Conservation (phyloP, 768 basidiomycete species). For the Saitozyma podzolica region DNA sequence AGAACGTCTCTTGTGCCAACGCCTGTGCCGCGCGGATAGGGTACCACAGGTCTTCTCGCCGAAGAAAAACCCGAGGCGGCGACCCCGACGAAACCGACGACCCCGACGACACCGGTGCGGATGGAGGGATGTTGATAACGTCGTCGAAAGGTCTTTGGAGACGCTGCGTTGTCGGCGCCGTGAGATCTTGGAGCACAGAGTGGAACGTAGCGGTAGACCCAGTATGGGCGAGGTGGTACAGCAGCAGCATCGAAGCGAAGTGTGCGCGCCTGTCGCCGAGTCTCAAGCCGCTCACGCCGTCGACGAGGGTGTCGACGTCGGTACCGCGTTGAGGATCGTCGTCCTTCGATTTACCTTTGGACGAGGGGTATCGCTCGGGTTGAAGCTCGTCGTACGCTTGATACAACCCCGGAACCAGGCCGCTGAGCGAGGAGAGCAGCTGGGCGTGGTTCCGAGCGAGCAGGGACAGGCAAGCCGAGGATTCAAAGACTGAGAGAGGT, state of each 20-base stretch:
- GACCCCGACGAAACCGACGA: not conserved
- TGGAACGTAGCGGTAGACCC: conserved; percentile 14
- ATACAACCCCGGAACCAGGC: conserved; percentile 44
- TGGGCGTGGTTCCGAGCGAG: conserved; percentile 40
- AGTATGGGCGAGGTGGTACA: conserved; percentile 30
- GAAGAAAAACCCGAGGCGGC: conserved; percentile 6
- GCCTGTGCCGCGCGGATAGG: conserved; percentile 4
- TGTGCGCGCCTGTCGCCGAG: conserved; percentile 16
- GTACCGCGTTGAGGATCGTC: not conserved
- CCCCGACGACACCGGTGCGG: not conserved
- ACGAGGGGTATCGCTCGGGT: not conserved
- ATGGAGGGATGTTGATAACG: not conserved
- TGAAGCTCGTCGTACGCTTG: not conserved
- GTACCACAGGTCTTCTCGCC: not conserved
- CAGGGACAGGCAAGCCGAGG: conserved; percentile 35
- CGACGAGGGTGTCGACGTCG: not conserved
- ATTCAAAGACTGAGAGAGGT: conserved; percentile 39
- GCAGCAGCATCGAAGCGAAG: conserved; percentile 28
- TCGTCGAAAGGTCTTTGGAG: conserved; percentile 15
- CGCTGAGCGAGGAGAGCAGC: conserved; percentile 39
- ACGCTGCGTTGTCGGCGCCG: not conserved
- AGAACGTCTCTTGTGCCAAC: conserved; percentile 23
- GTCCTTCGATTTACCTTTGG: not conserved
- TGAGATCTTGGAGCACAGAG: conserved; percentile 15
- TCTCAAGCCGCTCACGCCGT: not conserved